Evolutionary conservation across 257 asterid genomes (phyloP), one percentile per base, ranked within the genome.

Genomic region (Knoxia roxburghii): DNA sequence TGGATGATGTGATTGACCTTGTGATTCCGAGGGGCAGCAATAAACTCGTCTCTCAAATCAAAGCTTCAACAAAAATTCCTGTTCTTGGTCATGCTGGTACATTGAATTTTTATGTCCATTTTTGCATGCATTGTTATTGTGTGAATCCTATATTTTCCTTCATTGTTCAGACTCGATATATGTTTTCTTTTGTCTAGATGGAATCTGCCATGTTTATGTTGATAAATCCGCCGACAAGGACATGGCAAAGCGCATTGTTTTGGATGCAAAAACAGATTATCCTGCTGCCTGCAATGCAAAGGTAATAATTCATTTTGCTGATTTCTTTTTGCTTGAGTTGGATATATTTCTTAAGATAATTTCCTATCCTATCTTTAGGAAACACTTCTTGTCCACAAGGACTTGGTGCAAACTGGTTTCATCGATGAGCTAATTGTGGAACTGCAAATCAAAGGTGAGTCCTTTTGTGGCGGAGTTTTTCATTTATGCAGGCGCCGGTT

Each of bases 1-100:
- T 89, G 37, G 90, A 89, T 72, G 93, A 87, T 63, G 96, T 87
- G 72, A 89, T 89, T 68, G 96, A 89, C 83, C 88, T 89, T 64
- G 96, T 89, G 78, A 89, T 89, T 70, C 96, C 96, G 39, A 83
- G 96, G 80, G 96, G 96, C 15, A 89, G 96, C 89, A 89, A 87
- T 76, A 85, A 83, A 66, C 96, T 89, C n/a, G 96, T 89, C 74
- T 87, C 95, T 20, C 85, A 89, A 84, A 89, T 89, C 74, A 89
- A 87, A 75, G 75, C 80, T 73, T 75, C 90, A 63, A 89, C 96
- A 30, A 89, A 87, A 79, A 89, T 89, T 76, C 95, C 96, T 2
- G 96, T 89, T 75, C 95, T 89, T 77, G 96, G 96, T 33, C 96
- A 89, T 79, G 86, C 96, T 51, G 96, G 96, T 87, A 80, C 15